phyloP scores from a whole-genome alignment of 2,329 filamentous ascomycete species.

The Arthroderma sp. region DNA sequence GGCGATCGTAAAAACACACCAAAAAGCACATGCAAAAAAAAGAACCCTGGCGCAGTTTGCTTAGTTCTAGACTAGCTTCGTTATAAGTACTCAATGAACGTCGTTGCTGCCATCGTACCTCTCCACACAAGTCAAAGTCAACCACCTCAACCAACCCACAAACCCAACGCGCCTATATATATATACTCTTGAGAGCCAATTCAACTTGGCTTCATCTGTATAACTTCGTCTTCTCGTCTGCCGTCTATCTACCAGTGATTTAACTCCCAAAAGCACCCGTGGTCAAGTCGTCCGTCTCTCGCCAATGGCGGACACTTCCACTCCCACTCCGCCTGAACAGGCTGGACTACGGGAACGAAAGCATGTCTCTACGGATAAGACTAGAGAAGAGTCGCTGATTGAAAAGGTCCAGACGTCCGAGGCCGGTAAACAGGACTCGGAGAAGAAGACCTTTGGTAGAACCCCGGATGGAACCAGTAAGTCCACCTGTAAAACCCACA shows the following conservation, averaged over 20 bases:
- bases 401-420: slow-evolving; percentile 10
- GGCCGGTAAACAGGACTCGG: slow-evolving; percentile 21
- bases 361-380: slow-evolving; percentile 21
- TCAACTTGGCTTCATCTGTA: slow-evolving; percentile 3
- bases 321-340: slow-evolving; percentile 11
- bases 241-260: not conserved
- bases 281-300: not conserved
- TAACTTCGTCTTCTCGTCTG: not conserved
- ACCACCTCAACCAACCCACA: too few species aligned
- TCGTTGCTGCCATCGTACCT: too few species aligned
- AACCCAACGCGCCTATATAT: too few species aligned
- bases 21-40: too few species aligned
- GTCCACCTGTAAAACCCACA: slow-evolving; percentile 22
- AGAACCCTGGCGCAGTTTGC: too few species aligned
- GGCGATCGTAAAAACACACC: too few species aligned
- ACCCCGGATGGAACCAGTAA: slow-evolving; percentile 82
- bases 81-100: too few species aligned
- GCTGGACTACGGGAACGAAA: slow-evolving; percentile 37
- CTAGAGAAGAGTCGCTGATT: slow-evolving; percentile 29
- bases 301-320: slow-evolving; percentile 2
- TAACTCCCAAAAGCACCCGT: not conserved
- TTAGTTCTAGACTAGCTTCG: too few species aligned
- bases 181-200: not conserved
- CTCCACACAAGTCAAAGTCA: too few species aligned
- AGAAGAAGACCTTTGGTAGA: slow-evolving; percentile 72